Conservation (phyloP, 192 early-diverging fungal species). For the Gonapodya prolifera region DNA sequence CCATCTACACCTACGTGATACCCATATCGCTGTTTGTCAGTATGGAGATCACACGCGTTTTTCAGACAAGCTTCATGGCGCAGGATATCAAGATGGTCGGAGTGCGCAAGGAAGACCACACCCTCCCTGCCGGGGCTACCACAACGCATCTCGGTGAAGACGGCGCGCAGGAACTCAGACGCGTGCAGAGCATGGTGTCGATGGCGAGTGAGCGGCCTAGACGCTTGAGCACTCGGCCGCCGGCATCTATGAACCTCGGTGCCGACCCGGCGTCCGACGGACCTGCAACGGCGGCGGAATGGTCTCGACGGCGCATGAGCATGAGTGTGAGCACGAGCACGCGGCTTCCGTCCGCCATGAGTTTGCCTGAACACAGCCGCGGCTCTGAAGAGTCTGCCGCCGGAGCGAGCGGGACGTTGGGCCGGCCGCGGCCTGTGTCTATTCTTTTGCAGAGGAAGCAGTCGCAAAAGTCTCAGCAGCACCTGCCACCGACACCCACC, state of each 20-base stretch:
- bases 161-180: neutral
- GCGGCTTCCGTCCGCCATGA: no score
- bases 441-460: no score
- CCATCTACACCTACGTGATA: constrained; percentile 74
- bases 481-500: neutral
- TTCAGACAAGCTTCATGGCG: constrained; percentile 63
- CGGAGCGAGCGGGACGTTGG: no score
- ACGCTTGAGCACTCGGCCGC: neutral
- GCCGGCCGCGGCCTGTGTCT: no score
- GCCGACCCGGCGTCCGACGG: neutral
- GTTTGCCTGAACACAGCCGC: no score
- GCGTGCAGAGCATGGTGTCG: neutral
- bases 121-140: neutral
- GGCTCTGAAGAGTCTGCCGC: no score
- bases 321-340: neutral
- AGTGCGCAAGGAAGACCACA: neutral
- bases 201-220: neutral
- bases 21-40: constrained; percentile 82
- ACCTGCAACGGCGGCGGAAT: neutral
- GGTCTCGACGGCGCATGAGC: neutral
- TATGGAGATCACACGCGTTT: constrained; percentile 69
- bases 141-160: no score
- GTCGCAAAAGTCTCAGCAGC: no score
- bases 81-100: constrained; percentile 65
- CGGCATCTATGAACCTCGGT: neutral